Conservation (phyloP, 805 yeast genomes). For the Candida ulmi region DNA sequence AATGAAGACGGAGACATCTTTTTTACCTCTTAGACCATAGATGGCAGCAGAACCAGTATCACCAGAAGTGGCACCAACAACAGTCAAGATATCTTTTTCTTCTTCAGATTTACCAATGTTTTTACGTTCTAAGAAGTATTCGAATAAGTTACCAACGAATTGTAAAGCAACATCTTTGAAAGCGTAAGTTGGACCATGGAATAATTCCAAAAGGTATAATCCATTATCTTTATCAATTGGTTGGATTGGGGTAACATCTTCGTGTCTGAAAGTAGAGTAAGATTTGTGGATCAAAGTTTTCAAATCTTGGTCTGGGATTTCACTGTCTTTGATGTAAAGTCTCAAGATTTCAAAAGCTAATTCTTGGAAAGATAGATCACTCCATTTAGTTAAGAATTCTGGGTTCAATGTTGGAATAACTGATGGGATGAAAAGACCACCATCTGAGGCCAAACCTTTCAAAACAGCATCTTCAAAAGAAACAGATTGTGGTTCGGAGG, state of each 20-base stretch:
- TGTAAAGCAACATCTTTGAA: conserved; percentile 98
- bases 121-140: conserved; percentile 76
- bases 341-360: conserved; percentile 85
- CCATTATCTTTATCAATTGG: conserved; percentile 52
- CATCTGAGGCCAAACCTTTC: conserved; percentile 93
- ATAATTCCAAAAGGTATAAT: conserved; percentile 79
- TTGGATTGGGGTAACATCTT: conserved; percentile 79
- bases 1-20: conserved; percentile 96
- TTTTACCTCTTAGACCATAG: conserved; percentile 93
- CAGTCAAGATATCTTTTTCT: conserved; percentile 78
- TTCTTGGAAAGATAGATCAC: conserved; percentile 70
- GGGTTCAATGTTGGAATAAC: conserved; percentile 62
- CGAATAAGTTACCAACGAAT: conserved; percentile 95
- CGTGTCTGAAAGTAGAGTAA: conserved; percentile 85
- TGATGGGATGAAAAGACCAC: conserved; percentile 91
- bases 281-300: conserved; percentile 58
- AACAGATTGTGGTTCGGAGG: conserved; percentile 41
- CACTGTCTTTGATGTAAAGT: conserved; percentile 64
- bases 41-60: conserved; percentile 99
- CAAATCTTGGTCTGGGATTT: conserved; percentile 70
- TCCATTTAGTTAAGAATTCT: conserved; percentile 59
- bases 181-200: conserved; percentile 99
- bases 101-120: conserved; percentile 50
- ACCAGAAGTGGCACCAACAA: conserved; percentile 98
- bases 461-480: conserved; percentile 80